These are phyloP conservation scores for Pleurotus giganteus DNA, from an alignment of 768 basidiomycete genomes.

Conservation along the genomic window DNA sequence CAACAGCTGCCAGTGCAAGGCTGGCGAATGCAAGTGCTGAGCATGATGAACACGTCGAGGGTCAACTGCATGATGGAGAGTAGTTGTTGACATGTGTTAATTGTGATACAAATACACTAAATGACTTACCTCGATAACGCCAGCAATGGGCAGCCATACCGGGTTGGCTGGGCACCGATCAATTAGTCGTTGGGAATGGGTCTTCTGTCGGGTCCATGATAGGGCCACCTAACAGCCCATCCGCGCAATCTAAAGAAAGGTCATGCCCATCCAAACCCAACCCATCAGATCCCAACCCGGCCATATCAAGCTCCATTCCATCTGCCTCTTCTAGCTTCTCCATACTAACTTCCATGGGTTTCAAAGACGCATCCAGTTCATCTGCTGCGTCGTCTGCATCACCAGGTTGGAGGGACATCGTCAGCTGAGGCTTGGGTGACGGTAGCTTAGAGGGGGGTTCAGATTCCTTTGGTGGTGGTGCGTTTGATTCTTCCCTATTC, in stretches of 20 bases:
- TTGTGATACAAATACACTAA: not conserved
- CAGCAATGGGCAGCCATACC: not conserved
- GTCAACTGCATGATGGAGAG: not conserved
- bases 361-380: constrained; percentile 54
- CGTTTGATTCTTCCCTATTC: constrained; percentile 24
- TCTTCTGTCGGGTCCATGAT: constrained; percentile 60
- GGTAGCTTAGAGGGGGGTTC: constrained; percentile 54
- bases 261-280: constrained; percentile 54
- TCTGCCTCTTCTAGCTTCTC: constrained; percentile 32
- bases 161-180: not conserved
- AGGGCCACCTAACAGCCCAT: constrained; percentile 56
- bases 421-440: constrained; percentile 65
- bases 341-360: constrained; percentile 44
- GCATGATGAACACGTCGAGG: not conserved
- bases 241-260: constrained; percentile 51
- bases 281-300: constrained; percentile 64
- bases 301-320: constrained; percentile 59
- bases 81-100: not conserved
- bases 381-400: constrained; percentile 42
- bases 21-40: constrained; percentile 33
- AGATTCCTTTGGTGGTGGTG: constrained; percentile 30
- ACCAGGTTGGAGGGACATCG: constrained; percentile 46
- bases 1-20: constrained; percentile 30
- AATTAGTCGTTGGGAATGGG: constrained; percentile 44
- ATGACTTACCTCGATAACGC: not conserved